phyloP scores from a whole-genome alignment of 2,329 filamentous ascomycete species.

The Biscogniauxia sp. region DNA sequence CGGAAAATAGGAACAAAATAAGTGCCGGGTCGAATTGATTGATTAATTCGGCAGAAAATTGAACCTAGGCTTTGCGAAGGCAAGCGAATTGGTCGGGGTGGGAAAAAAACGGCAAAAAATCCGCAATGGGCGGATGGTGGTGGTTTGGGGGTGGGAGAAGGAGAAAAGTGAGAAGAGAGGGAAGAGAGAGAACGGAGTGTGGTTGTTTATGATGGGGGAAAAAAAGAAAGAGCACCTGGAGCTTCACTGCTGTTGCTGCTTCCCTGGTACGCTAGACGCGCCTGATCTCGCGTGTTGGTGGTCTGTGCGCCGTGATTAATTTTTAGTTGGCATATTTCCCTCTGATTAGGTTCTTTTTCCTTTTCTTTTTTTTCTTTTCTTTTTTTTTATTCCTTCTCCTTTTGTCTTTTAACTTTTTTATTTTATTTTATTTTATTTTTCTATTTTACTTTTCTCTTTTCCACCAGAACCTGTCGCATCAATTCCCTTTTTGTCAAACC shows the following conservation, averaged over 20 bases:
- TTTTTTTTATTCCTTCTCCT: not conserved
- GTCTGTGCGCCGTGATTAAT: not conserved
- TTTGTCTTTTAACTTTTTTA: too few species aligned
- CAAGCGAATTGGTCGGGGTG: not conserved
- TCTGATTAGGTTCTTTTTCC: not conserved
- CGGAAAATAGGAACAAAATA: too few species aligned
- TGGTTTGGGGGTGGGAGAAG: not conserved
- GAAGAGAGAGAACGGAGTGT: not conserved
- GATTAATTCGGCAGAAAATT: not conserved
- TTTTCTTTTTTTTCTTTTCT: not conserved
- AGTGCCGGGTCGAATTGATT: not conserved
- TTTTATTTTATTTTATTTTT: not conserved
- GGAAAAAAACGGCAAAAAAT: constrained; percentile 1
- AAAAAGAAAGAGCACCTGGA: not conserved
- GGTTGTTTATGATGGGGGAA: not conserved
- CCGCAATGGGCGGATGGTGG: not conserved
- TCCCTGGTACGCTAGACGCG: not conserved
- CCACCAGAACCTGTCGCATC: too few species aligned
- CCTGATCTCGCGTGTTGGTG: not conserved
- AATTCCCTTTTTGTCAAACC: not conserved
- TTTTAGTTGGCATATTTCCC: not conserved
- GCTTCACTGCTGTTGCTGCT: not conserved
- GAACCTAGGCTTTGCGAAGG: not conserved
- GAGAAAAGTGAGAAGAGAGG: not conserved
- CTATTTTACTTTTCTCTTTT: not conserved